Evolutionary conservation across 441 rosid species (phyloP).

Genomic region (Pelargonium fulgidum): DNA sequence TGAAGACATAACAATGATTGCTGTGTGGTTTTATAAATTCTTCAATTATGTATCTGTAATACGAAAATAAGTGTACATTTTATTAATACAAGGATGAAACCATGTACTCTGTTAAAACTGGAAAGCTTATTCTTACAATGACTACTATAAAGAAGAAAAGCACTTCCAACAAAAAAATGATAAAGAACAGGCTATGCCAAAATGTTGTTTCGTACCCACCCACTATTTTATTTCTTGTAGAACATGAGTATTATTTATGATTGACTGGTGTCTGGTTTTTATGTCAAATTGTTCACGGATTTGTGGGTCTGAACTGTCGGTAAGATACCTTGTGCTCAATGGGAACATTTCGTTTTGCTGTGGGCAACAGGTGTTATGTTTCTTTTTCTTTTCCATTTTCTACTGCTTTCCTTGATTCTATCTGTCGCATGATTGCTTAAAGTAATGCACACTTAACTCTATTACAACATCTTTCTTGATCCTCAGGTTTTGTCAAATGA

Average conservation of each 20-base stretch:
- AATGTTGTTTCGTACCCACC: not conserved
- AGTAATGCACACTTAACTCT: constrained; percentile 1
- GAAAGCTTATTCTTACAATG: not conserved
- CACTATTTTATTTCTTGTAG: not conserved
- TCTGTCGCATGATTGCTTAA: constrained; percentile 1
- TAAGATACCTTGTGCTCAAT: not conserved
- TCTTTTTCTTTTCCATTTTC: constrained; percentile 1
- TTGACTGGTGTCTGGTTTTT: not conserved
- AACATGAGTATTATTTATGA: not conserved
- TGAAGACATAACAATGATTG: constrained; percentile 3
- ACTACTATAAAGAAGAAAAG: not conserved
- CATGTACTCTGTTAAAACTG: not conserved
- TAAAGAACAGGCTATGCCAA: not conserved
- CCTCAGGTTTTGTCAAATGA: constrained; percentile 69
- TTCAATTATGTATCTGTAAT: constrained; percentile 10
- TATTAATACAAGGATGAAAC: constrained; percentile 5
- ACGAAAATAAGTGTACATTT: not conserved
- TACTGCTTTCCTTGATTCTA: not conserved
- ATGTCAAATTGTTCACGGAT: not conserved
- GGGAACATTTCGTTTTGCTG: constrained; percentile 3
- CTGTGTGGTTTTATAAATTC: not conserved
- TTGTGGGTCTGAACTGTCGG: constrained; percentile 4
- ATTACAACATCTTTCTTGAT: constrained; percentile 1
- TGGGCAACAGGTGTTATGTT: constrained; percentile 6
- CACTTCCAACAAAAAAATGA: not conserved